Evolutionary conservation across 2,329 filamentous ascomycete genomes (phyloP).

Genomic region (Colletotrichum neosansevieriae): DNA sequence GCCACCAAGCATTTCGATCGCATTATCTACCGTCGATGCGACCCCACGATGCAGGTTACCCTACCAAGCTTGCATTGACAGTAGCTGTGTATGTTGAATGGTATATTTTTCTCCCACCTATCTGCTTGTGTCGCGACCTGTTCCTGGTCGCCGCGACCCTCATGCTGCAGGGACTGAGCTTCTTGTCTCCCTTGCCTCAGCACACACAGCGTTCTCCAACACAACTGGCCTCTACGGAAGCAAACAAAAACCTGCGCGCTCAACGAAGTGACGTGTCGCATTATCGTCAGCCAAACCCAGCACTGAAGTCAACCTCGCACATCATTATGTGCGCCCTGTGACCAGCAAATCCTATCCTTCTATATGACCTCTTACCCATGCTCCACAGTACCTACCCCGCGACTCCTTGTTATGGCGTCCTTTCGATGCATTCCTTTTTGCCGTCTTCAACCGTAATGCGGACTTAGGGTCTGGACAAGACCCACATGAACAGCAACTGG

Average conservation of each 20-base stretch:
- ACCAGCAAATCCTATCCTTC: constrained; percentile 12
- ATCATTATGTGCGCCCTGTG: background rate
- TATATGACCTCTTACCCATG: constrained; percentile 6
- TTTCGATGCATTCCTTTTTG: constrained; percentile 2
- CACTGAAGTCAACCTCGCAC: background rate
- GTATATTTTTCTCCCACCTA: background rate
- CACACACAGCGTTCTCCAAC: background rate
- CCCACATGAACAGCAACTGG: constrained; percentile 95
- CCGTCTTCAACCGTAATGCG: background rate
- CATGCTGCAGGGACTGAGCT: constrained; percentile 23
- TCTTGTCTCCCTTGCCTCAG: background rate
- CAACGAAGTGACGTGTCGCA: constrained; percentile 25
- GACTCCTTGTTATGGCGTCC: constrained; percentile 7
- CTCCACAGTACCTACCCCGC: constrained; percentile 9
- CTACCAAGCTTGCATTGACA: background rate
- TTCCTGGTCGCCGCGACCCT: constrained; percentile 3
- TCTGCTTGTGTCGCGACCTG: background rate
- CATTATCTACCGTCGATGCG: constrained; percentile 4
- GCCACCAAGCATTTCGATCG: background rate
- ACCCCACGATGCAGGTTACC: constrained; percentile 11
- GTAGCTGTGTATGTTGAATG: constrained; percentile 4
- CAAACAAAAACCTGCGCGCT: constrained; percentile 21
- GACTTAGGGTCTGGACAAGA: constrained; percentile 61
- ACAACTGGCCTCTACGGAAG: constrained; percentile 3
- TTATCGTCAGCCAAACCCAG: constrained; percentile 25